A percentile compares a stretch with the other conserved stretches of the same genome.
phyloP scores from a whole-genome alignment of 148 eudicot genomes.

The Cornus suecica region DNA sequence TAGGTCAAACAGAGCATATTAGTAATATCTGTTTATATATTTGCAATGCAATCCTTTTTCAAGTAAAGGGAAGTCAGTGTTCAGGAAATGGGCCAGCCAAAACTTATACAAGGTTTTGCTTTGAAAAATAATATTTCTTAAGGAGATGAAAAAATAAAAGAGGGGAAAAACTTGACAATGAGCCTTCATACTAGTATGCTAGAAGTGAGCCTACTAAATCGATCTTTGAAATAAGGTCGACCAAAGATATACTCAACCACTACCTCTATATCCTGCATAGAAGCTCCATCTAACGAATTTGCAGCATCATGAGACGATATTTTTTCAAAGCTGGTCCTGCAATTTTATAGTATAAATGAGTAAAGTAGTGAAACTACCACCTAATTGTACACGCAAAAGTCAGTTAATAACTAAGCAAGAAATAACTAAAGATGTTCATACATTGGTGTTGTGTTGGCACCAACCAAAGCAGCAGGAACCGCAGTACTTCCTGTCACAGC shows the following conservation, averaged over 20 bases:
- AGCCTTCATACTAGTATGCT: not conserved
- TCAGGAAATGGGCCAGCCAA: not conserved
- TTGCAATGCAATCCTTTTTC: slow-evolving; percentile 3
- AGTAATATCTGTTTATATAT: not conserved
- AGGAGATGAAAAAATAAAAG: not conserved
- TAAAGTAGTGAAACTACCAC: not conserved
- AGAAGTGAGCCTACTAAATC: not conserved
- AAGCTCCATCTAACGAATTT: slow-evolving; percentile 49
- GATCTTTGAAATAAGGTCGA: not conserved
- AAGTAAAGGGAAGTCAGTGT: not conserved
- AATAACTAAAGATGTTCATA: slow-evolving; percentile 26
- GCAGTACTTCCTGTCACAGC: slow-evolving; percentile 37
- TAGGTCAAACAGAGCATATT: not conserved
- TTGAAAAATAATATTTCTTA: no score
- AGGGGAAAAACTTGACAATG: not conserved
- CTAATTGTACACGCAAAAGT: not conserved
- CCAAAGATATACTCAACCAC: not conserved
- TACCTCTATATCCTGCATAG: slow-evolving; percentile 77
- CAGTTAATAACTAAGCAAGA: slow-evolving; percentile 9
- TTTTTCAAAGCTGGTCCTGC: slow-evolving; percentile 47
- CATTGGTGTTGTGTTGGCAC: slow-evolving; percentile 30
- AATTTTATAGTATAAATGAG: slow-evolving; percentile 1
- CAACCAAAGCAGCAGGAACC: slow-evolving; percentile 25
- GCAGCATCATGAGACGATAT: slow-evolving; percentile 40
- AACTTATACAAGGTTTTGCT: not conserved